Evolutionary conservation across 2,329 filamentous ascomycete genomes (phyloP).

Genomic region (Alternaria hordeiaustralica): DNA sequence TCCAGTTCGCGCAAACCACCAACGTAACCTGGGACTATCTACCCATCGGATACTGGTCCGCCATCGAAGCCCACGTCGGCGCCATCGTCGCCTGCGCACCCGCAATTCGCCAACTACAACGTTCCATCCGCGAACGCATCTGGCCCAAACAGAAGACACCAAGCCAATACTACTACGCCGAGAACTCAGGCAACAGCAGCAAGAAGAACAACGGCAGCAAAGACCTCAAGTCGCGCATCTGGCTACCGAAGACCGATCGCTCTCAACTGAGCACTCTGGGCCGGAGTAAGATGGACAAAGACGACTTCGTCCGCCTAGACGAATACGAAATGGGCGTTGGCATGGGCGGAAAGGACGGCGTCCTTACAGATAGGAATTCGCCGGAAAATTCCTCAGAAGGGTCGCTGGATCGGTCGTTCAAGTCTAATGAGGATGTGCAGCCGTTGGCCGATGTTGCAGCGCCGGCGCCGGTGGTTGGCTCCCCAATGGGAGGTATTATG

Average conservation of each 20-base stretch:
- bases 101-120: slow-evolving; percentile 8
- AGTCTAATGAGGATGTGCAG: background rate
- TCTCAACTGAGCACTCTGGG: background rate
- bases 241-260: background rate
- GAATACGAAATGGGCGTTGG: background rate
- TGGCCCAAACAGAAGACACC: background rate
- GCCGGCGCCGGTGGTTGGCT: background rate
- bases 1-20: slow-evolving; percentile 51
- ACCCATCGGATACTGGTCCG: slow-evolving; percentile 36
- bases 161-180: background rate
- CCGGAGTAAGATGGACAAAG: background rate
- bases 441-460: background rate
- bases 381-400: background rate
- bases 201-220: background rate
- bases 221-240: background rate
- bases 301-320: slow-evolving; percentile 3
- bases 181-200: background rate
- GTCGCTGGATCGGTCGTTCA: slow-evolving; percentile 2
- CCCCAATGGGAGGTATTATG: background rate
- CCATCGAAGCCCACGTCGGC: slow-evolving; percentile 35
- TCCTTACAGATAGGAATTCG: background rate
- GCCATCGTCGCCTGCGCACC: slow-evolving; percentile 37
- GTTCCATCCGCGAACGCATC: slow-evolving; percentile 6
- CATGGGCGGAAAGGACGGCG: background rate
- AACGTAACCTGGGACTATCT: slow-evolving; percentile 50